These are phyloP conservation scores for Aspergillus cejpii DNA, from an alignment of 2,329 filamentous ascomycete species.

Conservation along the genomic window DNA sequence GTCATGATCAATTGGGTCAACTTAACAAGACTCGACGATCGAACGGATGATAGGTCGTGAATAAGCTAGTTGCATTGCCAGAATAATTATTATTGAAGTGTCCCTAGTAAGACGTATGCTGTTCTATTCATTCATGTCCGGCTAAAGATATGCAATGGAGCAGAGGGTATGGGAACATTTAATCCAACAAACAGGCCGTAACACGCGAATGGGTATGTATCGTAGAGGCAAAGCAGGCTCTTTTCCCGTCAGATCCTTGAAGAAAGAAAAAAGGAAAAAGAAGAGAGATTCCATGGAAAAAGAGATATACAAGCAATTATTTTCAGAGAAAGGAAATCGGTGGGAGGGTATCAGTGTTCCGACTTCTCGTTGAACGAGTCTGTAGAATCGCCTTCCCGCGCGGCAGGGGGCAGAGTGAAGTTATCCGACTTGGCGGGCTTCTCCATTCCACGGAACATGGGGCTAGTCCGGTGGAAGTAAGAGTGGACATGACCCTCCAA, in stretches of 20 bases:
- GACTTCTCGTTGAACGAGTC: conserved; percentile 23
- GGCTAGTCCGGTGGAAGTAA: conserved; percentile 50
- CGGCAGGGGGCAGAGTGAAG: conserved; percentile 32
- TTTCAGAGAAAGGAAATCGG: not conserved
- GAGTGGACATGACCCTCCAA: conserved; percentile 46
- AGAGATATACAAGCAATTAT: conserved; percentile 11
- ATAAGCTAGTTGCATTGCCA: too few relatives aligned
- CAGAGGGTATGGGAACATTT: not conserved
- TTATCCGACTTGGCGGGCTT: conserved; percentile 27
- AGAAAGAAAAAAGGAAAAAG: conserved; percentile 7
- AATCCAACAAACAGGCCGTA: too few relatives aligned
- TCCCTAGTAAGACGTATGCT: not conserved
- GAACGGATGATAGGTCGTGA: not conserved
- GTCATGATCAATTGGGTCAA: too few relatives aligned
- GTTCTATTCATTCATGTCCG: not conserved
- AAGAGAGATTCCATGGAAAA: conserved; percentile 4
- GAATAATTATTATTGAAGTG: too few relatives aligned
- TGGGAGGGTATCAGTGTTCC: not conserved
- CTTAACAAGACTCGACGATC: not conserved
- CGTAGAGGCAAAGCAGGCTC: conserved; percentile 2
- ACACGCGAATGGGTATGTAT: conserved; percentile 6
- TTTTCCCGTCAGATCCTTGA: not conserved
- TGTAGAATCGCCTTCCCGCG: conserved; percentile 21
- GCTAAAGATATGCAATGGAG: not conserved
- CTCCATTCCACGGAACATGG: conserved; percentile 38